Evolutionary conservation across 345 rosid genomes (phyloP).

Genomic region (Bruguiera parviflora): DNA sequence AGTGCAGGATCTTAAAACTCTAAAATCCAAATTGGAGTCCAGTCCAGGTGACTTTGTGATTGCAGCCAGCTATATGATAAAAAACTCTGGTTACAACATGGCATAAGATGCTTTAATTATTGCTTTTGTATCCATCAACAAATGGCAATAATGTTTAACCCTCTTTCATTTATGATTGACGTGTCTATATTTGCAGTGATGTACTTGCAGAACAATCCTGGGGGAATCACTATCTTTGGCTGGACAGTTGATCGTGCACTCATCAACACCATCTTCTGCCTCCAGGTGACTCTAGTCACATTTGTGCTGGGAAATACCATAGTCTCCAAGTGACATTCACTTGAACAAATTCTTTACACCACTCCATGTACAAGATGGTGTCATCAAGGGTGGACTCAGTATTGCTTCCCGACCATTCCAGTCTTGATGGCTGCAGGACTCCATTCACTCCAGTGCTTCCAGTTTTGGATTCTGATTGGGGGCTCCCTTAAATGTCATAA

Average conservation of each 20-base stretch:
- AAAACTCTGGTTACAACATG: no score
- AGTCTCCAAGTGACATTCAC: slow-evolving; percentile 22
- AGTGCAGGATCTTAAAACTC: no score
- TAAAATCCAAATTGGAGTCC: no score
- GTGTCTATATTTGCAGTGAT: slow-evolving; percentile 44
- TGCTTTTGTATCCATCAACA: background rate
- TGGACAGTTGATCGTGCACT: slow-evolving; percentile 82
- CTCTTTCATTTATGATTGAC: background rate
- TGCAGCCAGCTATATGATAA: no score
- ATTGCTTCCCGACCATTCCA: no score
- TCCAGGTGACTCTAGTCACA: slow-evolving; percentile 67
- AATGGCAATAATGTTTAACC: background rate
- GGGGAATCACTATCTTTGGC: slow-evolving; percentile 88
- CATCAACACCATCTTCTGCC: slow-evolving; percentile 78
- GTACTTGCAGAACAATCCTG: slow-evolving; percentile 85
- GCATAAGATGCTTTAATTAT: no score
- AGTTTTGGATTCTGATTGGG: no score
- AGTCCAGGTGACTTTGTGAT: no score
- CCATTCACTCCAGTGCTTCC: no score
- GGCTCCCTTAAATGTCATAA: no score
- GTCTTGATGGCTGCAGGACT: no score
- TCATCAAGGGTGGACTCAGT: background rate
- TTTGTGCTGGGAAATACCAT: slow-evolving; percentile 82
- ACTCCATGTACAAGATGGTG: background rate
- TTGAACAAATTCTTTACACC: background rate